Conservation (phyloP, 1,139 yeast species). For the Debaryomycetaceae sp. region DNA sequence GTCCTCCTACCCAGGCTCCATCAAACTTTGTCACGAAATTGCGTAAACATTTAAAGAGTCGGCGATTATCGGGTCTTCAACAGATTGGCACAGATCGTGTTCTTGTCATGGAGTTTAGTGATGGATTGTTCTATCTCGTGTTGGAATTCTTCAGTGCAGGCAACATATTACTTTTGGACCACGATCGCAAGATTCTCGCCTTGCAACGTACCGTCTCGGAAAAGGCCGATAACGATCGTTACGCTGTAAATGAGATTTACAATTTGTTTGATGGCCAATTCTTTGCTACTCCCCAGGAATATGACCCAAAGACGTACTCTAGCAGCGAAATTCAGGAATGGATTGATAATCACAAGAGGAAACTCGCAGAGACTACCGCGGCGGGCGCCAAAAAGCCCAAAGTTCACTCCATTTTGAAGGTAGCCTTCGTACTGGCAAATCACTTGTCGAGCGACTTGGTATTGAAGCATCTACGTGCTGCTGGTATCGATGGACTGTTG, state of each 20-base stretch:
- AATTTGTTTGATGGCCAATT: slow-evolving; percentile 44
- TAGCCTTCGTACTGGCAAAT: slow-evolving; percentile 58
- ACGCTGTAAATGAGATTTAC: slow-evolving; percentile 67
- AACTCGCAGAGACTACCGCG: slow-evolving; percentile 8
- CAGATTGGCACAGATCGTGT: slow-evolving; percentile 76
- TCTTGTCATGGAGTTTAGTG: slow-evolving; percentile 70
- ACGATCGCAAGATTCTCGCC: slow-evolving; percentile 54
- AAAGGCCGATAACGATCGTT: slow-evolving; percentile 46
- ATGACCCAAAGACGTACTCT: slow-evolving; percentile 12
- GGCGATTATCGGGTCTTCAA: slow-evolving; percentile 61
- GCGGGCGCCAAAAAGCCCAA: slow-evolving; percentile 26
- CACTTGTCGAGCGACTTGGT: slow-evolving; percentile 73
- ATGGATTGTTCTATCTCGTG: slow-evolving; percentile 67
- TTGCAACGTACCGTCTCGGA: slow-evolving; percentile 73
- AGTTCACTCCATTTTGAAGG: slow-evolving; percentile 56
- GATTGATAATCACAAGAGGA: slow-evolving; percentile 32
- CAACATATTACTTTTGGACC: slow-evolving; percentile 68
- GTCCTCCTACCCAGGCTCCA: slow-evolving; percentile 74
- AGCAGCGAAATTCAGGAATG: slow-evolving; percentile 33
- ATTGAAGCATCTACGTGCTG: slow-evolving; percentile 39
- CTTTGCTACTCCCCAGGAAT: slow-evolving; percentile 21
- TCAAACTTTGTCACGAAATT: slow-evolving; percentile 77
- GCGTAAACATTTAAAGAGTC: slow-evolving; percentile 75
- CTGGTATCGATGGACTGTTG: slow-evolving; percentile 34
- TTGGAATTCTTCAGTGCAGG: slow-evolving; percentile 95